Base-by-base conservation (phyloP, 495 filamentous ascomycete genomes). In the Penicillium manginii region DNA sequence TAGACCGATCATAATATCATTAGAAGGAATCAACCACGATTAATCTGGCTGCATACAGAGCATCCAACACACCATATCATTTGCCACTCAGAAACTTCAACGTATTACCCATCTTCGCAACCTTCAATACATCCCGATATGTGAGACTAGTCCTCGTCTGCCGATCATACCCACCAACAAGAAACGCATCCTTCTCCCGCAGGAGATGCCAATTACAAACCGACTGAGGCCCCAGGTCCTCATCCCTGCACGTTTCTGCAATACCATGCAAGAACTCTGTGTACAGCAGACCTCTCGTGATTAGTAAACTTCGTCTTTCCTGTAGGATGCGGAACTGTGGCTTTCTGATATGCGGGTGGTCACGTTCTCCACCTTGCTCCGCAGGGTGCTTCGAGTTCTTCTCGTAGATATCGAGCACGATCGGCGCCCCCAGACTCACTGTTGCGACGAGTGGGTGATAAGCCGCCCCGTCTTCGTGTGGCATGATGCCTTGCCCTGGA, bases 401-500 rank as follows among this genome's bases (percentile, higher is more conserved):
- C 50, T 80, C 77, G 69, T 89, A 88, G 18, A 98, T 70, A 68
- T 96, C 89, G 48, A 97, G 77, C 49, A 93, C 90, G 12, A 93
- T 81, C 18, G 83, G 81, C 0, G 85, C 85, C 0, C 91, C 91
- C 18, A 98, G 76, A 71, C 89, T 93, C 49, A 98, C 87, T 4
- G 94, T 98, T 42, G 91, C 93, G 4, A 97, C 93, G 26, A 96
- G 83, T 2, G 90, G 88, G 61, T 89, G 79, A 68, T 98, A 98
- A 1, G 93, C 92, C 2, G 81, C 70, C 1, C 94, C 94, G 66
- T 98, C 94, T 74, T 98, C 93, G 67, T 98, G 94, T 52, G 93
- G 86, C 90, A 97, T 93, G 59, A 98, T 98, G 7, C 94, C 94
- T 61, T 96, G 88, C 1, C 91, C 91, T 0, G 91, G 86, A 1